Base-by-base conservation (phyloP, 2,329 filamentous ascomycete genomes). In the Ilyonectria destructans region DNA sequence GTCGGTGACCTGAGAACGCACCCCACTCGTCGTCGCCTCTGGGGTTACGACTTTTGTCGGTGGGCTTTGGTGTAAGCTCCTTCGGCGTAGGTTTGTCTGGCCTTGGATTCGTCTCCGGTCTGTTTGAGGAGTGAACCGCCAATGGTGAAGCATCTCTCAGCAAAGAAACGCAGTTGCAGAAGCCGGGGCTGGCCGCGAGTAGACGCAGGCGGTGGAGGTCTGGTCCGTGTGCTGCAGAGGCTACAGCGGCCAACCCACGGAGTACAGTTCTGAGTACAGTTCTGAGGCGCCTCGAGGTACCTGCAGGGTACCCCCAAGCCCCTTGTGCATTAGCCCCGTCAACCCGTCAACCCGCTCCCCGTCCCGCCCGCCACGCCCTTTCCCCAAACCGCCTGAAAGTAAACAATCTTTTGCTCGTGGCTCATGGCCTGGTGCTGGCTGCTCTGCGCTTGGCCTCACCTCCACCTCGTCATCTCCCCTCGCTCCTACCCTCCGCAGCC, bases 381-480 rank as follows among this genome's bases (percentile, higher is more conserved):
- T 70, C 43, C 73, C 72, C 67, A 75, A 75, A 75, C 70, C 64
- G 65, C 71, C 65, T 64, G 60, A 59, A 74, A 75, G 73, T 75
- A 75, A 75, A 75, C 73, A 75, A 67, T 56, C 62, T 60, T 21
- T 6, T 45, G 26, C 29, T 8, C 23, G 29, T 31, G 33, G 45
- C 37, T 40, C 45, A 17, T 59, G 46, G 19, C 49, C 52, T 23
- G 9, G 13, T 21, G 29, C 60, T 10, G 60, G 19, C 33, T 33
- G 29, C 29, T 46, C 40, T 46, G 37, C 21, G 29, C 59, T 54
- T 56, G 19, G 48, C 46, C 35, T 48, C 31, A 40, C 37, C 58
- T 40, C 48, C 35, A 26, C 26, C 26, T 26, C 26, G 26, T 19
- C 31, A 19, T 58, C 31, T 63, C 58, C 46, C 48, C 23, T 52